These are phyloP conservation scores for Coniferiporia sulphurascens DNA, from an alignment of 1,284 basidiomycete genomes.

Conservation along the genomic window DNA sequence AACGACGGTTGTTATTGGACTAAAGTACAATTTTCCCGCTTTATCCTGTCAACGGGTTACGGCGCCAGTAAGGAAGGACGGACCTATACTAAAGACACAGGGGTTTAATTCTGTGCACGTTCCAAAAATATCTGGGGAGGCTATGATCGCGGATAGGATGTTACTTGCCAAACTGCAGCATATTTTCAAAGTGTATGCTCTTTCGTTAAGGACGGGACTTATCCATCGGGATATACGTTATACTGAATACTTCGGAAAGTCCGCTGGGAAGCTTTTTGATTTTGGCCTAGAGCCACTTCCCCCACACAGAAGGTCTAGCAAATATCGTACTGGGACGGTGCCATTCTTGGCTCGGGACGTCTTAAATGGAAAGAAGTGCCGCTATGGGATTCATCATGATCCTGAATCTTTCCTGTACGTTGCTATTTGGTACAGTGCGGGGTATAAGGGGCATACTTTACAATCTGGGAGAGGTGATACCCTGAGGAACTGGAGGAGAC, in stretches of 20 bases:
- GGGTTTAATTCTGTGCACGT: neutral
- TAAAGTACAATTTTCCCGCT: no score
- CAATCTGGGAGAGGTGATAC: neutral
- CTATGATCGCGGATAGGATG: neutral
- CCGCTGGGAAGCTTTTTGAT: neutral
- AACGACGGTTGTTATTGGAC: no score
- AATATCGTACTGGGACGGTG: neutral
- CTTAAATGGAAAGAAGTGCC: neutral
- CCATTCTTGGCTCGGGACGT: slow-evolving; percentile 4
- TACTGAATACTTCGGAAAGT: neutral
- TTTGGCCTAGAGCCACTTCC: neutral
- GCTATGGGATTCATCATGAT: neutral
- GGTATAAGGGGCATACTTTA: neutral
- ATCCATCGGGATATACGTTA: neutral
- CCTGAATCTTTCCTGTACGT: neutral
- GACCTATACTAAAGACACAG: neutral
- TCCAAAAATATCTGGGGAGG: neutral
- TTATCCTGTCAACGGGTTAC: neutral
- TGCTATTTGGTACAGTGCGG: neutral
- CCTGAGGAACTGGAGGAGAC: neutral
- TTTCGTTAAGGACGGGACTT: neutral
- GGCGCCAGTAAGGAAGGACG: neutral
- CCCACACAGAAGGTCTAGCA: neutral
- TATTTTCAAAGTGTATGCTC: neutral
- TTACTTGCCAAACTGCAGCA: neutral